These are phyloP conservation scores for Mucuna pruriens DNA, from an alignment of 306 rosid species.

Conservation along the genomic window DNA sequence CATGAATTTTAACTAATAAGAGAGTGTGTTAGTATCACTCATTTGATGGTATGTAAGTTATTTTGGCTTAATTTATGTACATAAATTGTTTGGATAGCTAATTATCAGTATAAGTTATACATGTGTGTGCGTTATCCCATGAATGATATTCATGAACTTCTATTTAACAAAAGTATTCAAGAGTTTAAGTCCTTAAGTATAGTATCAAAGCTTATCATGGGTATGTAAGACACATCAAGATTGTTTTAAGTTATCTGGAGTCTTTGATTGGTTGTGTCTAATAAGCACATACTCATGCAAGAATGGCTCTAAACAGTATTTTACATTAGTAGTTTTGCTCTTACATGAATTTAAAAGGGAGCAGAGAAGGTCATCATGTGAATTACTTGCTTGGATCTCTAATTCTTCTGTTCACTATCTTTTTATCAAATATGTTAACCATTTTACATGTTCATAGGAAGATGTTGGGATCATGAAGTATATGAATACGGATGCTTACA, in stretches of 20 bases:
- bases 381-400: not conserved
- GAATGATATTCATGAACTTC: not conserved
- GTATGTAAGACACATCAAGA: too few species aligned
- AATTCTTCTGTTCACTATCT: not conserved
- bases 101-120: not conserved
- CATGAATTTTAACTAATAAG: not conserved
- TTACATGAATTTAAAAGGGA: not conserved
- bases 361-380: not conserved
- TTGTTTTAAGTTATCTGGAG: not conserved
- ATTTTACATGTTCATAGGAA: conserved; percentile 49
- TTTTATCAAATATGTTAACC: not conserved
- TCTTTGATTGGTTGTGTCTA: not conserved
- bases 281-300: not conserved
- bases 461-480: conserved; percentile 75
- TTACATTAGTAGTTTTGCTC: not conserved
- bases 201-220: not conserved
- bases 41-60: not conserved
- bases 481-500: conserved; percentile 65
- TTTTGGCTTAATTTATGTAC: not conserved
- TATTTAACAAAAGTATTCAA: not conserved
- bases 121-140: not conserved
- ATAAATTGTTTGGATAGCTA: not conserved
- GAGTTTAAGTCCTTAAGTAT: not conserved
- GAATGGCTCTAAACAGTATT: not conserved
- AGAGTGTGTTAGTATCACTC: not conserved